A percentile compares a stretch with the other conserved stretches of the same genome.
Conservation (phyloP, 2,329 filamentous ascomycete species). For the Cladophialophora exuberans region DNA sequence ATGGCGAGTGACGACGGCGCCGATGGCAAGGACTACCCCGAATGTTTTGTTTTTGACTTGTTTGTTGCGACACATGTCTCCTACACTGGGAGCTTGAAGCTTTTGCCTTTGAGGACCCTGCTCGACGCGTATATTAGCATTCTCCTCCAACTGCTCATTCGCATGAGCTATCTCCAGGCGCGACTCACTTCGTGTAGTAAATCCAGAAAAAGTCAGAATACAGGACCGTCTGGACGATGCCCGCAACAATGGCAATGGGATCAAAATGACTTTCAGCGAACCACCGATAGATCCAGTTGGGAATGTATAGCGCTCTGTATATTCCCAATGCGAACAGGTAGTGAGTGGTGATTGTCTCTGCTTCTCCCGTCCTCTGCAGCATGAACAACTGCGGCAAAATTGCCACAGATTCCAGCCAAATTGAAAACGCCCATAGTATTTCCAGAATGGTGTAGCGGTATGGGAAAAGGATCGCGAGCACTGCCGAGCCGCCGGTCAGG, state of each 20-base stretch:
- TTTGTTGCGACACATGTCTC: background rate
- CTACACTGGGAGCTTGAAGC: constrained; percentile 80
- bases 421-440: constrained; percentile 96
- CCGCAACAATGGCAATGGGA: constrained; percentile 84
- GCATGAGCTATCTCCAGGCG: background rate
- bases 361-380: constrained; percentile 95
- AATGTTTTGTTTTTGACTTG: background rate
- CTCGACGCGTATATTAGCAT: background rate
- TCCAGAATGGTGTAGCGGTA: constrained; percentile 78
- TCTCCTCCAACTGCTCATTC: background rate
- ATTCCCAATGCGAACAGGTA: constrained; percentile 92
- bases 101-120: constrained; percentile 79
- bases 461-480: constrained; percentile 80
- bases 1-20: too few relatives aligned
- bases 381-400: constrained; percentile 98
- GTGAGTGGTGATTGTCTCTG: constrained; percentile 98
- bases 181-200: constrained; percentile 86
- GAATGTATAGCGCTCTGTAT: constrained; percentile 94
- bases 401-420: constrained; percentile 96
- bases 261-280: constrained; percentile 78
- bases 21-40: too few relatives aligned
- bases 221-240: constrained; percentile 87
- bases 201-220: constrained; percentile 99
- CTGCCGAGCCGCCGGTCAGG: constrained; percentile 73
- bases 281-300: constrained; percentile 97